These are phyloP conservation scores for Fragaria nilgerrensis DNA, from an alignment of 306 rosid species.

Conservation along the genomic window DNA sequence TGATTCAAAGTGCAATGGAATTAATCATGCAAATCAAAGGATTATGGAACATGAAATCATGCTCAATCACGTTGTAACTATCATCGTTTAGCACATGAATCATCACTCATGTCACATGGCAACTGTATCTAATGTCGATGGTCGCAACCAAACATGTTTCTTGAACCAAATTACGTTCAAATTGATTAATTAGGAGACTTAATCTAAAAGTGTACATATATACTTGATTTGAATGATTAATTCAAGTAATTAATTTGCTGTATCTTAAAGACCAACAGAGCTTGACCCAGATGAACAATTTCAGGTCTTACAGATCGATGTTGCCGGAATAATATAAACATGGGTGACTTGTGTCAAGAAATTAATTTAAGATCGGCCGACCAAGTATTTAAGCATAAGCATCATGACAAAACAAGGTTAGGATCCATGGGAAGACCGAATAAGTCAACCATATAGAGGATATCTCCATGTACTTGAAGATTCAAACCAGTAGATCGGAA, in stretches of 20 bases:
- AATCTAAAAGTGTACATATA: background rate
- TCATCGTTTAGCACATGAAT: slow-evolving; percentile 27
- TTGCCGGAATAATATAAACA: background rate
- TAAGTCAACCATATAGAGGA: background rate
- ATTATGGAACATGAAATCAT: background rate
- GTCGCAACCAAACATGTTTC: background rate
- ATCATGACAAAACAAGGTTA: background rate
- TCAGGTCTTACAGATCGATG: background rate
- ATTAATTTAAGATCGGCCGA: background rate
- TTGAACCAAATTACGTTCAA: background rate
- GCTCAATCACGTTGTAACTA: background rate
- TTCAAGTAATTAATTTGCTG: background rate
- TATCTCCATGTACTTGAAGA: background rate
- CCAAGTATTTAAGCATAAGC: background rate
- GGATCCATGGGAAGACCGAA: background rate
- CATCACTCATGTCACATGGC: slow-evolving; percentile 25
- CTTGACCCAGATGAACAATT: background rate
- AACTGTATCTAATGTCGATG: background rate
- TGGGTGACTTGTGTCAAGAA: background rate
- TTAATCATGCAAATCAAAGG: background rate
- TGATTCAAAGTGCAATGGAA: background rate
- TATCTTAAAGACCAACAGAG: background rate
- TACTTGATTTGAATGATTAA: background rate
- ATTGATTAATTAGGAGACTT: background rate
- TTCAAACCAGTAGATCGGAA: background rate